Evolutionary conservation across 2,329 filamentous ascomycete species (phyloP), one percentile per base, ranked within the genome.

Genomic region (Penicillium sp.): DNA sequence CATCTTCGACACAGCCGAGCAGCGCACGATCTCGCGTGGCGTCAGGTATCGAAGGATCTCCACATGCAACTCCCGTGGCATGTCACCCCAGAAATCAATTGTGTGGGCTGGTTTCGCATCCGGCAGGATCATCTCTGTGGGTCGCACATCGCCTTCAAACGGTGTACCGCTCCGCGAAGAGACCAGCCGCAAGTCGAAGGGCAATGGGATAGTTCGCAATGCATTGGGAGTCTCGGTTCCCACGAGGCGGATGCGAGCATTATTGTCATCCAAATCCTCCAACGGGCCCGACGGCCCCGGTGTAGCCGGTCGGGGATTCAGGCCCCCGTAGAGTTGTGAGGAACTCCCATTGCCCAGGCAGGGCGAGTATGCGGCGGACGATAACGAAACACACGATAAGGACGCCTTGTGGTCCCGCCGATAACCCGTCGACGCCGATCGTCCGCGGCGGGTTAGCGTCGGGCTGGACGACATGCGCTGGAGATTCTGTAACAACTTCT

Each of bases 11-110:
- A 95, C 90, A 19, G 87, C 82, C 0, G 94, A 96, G 59, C 86
- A 86, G 61, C 88, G 86, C 12, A 97, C 88, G 37, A 98, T 85
- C 74, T 98, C 89, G 72, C 89, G 92, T 0, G 93, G 93, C 30
- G 83, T 83, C 22, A 98, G 82, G 70, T 90, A 92, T 5, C 87
- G 84, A 60, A 98, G 84, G 55, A 97, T 88, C 45, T 91, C 82
- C 69, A 96, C 83, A 68, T 89, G 89, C 59, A 98, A 83, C 79
- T 99, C 95, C 53, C 88, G 83, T 0, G 95, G 95, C 82, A 98
- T 86, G 45, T 86, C 85, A 13, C 82, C 85, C 93, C 93, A 97
- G 67, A 96, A 91, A 67, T 90, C 87, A 75, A 88, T 81, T 60
- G 82, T 78, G 51, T 73, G 73, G n/a, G 68, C 63, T 33, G 67